Conservation (phyloP, 2,329 filamentous ascomycete species). For the Calonectria pauciramosa region DNA sequence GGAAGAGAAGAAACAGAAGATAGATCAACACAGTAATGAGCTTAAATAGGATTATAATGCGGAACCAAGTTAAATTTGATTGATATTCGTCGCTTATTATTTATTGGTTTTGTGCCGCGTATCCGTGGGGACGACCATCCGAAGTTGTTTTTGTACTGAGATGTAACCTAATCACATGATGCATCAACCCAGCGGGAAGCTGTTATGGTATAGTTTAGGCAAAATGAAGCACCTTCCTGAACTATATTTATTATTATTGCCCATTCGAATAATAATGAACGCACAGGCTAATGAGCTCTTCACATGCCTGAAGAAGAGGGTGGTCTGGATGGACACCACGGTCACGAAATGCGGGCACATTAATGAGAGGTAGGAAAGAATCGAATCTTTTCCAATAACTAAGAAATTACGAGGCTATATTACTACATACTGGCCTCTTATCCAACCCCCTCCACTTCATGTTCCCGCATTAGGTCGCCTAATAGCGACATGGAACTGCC, state of each 20-base stretch:
- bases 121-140: neutral
- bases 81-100: too few relatives aligned
- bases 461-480: neutral
- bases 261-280: neutral
- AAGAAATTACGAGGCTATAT: neutral
- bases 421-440: neutral
- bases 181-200: neutral
- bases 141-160: neutral
- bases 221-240: neutral
- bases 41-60: neutral
- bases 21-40: constrained; percentile 50
- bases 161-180: neutral
- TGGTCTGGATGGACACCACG: neutral
- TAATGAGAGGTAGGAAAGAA: neutral
- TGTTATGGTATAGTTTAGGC: neutral
- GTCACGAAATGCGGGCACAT: neutral
- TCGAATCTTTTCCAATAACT: neutral
- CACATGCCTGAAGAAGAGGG: neutral
- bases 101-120: neutral
- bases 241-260: neutral
- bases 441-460: neutral
- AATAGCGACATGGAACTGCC: too few relatives aligned
- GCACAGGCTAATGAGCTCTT: neutral
- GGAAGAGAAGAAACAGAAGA: constrained; percentile 69
- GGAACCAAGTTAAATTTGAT: neutral